Evolutionary conservation across 805 yeast species (phyloP).

Genomic region (Yarrowia sp.): DNA sequence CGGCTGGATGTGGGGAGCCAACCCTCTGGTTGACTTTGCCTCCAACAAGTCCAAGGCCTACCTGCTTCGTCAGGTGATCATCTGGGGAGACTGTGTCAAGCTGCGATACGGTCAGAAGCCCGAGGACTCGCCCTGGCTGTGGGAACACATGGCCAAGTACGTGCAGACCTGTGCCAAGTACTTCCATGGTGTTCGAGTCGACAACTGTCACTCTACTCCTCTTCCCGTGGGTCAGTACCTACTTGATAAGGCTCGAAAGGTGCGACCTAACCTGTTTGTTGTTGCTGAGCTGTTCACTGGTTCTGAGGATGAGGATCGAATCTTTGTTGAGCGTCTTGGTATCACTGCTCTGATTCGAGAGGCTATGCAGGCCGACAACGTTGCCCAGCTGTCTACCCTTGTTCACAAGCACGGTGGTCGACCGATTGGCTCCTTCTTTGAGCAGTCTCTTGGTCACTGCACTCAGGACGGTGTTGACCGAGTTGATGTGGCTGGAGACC

Average conservation of each 20-base stretch:
- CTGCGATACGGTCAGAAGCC: slow-evolving; percentile 80
- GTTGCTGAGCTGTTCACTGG: slow-evolving; percentile 96
- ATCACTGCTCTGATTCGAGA: slow-evolving; percentile 89
- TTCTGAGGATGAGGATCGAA: slow-evolving; percentile 85
- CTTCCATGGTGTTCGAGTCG: slow-evolving; percentile 90
- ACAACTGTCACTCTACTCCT: slow-evolving; percentile 96
- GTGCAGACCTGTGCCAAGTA: slow-evolving; percentile 71
- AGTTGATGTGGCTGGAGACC: slow-evolving; percentile 36
- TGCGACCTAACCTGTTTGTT: slow-evolving; percentile 85
- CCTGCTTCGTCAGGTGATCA: slow-evolving; percentile 87
- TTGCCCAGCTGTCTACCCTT: slow-evolving; percentile 80
- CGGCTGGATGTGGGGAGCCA: slow-evolving; percentile 99
- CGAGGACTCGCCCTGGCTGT: slow-evolving; percentile 84
- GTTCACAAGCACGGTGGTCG: slow-evolving; percentile 94
- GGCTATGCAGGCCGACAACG: slow-evolving; percentile 96
- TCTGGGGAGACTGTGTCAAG: slow-evolving; percentile 98
- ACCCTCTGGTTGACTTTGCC: slow-evolving; percentile 93
- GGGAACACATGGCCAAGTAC: slow-evolving; percentile 87
- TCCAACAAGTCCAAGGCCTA: slow-evolving; percentile 79
- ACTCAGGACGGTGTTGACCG: slow-evolving; percentile 34
- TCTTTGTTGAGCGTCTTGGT: slow-evolving; percentile 90
- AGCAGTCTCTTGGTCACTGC: slow-evolving; percentile 62
- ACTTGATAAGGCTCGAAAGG: slow-evolving; percentile 83
- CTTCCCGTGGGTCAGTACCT: slow-evolving; percentile 90
- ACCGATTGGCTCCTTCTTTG: slow-evolving; percentile 89